Evolutionary conservation across 345 rosid genomes (phyloP).

Genomic region (Balakata baccata): DNA sequence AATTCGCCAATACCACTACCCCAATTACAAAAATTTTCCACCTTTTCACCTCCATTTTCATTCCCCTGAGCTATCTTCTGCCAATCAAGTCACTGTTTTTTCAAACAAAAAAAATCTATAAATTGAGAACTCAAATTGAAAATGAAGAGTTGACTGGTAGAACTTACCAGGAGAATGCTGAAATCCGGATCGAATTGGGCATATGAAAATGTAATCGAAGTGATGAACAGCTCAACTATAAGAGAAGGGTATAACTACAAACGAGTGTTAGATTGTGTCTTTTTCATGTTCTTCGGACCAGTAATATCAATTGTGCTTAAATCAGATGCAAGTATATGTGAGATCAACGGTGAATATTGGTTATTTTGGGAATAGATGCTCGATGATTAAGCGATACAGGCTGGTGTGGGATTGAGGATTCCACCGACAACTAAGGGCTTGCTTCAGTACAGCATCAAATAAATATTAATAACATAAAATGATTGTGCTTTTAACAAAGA

Average conservation of each 20-base stretch:
- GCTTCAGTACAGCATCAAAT: too few relatives aligned
- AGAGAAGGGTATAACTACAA: neutral
- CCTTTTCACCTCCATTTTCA: neutral
- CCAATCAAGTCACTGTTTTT: neutral
- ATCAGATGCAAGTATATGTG: neutral
- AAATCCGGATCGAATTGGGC: neutral
- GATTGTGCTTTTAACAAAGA: too few relatives aligned
- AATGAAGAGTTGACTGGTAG: neutral
- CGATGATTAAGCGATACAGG: conserved; percentile 14
- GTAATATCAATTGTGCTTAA: neutral
- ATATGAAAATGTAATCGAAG: neutral
- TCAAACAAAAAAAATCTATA: neutral
- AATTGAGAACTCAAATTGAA: neutral
- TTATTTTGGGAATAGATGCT: neutral
- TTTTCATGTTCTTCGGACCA: conserved; percentile 4
- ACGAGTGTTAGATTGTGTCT: conserved; percentile 10
- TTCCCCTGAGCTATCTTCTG: neutral
- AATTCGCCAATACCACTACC: neutral
- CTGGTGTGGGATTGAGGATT: neutral
- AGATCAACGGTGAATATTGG: conserved; percentile 6
- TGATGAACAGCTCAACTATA: neutral
- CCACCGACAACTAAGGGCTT: conserved; percentile 18
- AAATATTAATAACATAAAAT: too few relatives aligned
- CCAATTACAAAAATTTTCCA: neutral
- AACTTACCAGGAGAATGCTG: neutral